Evolutionary conservation across 2,329 filamentous ascomycete species (phyloP).

Genomic region (Tolypocladium ophioglossoides): DNA sequence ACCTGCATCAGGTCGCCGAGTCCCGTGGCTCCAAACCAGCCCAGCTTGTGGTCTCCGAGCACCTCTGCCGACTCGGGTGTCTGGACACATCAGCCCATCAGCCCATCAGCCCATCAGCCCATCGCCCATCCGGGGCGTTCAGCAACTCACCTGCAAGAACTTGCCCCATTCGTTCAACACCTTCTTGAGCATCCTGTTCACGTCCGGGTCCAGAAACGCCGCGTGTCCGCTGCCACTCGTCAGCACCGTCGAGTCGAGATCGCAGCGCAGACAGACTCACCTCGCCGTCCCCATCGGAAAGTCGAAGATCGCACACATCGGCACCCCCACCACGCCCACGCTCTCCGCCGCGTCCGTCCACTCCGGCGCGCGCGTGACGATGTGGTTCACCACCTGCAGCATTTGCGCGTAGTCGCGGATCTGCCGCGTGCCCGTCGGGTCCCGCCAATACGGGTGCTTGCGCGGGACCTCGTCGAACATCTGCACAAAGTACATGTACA

Average conservation of each 20-base stretch:
- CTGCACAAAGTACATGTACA: conserved; percentile 55
- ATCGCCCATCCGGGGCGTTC: neutral
- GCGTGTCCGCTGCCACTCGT: conserved; percentile 31
- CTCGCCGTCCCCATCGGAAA: conserved; percentile 46
- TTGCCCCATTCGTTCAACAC: conserved; percentile 47
- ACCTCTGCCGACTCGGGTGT: conserved; percentile 44
- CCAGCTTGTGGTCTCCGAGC: conserved; percentile 28
- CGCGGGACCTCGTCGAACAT: conserved; percentile 61
- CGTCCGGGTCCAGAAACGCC: conserved; percentile 43
- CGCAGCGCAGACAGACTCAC: conserved; percentile 12
- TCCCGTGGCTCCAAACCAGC: conserved; percentile 46
- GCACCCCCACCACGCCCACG: conserved; percentile 43
- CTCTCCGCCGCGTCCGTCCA: conserved; percentile 41
- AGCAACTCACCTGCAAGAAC: conserved; percentile 30
- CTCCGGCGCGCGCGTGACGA: conserved; percentile 38
- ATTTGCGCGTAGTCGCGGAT: conserved; percentile 58
- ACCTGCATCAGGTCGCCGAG: conserved; percentile 37
- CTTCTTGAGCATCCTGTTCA: conserved; percentile 42
- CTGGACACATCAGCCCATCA: conserved; percentile 8
- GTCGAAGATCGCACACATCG: conserved; percentile 42
- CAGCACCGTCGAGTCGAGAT: neutral
- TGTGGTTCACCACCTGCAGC: conserved; percentile 54
- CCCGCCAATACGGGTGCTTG: conserved; percentile 47
- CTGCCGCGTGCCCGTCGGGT: conserved; percentile 51
- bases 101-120: neutral